Percentiles rank a stretch among this genome's conserved stretches.
Conservation (phyloP, 1,284 basidiomycete species). For the Wolfiporia cocos region DNA sequence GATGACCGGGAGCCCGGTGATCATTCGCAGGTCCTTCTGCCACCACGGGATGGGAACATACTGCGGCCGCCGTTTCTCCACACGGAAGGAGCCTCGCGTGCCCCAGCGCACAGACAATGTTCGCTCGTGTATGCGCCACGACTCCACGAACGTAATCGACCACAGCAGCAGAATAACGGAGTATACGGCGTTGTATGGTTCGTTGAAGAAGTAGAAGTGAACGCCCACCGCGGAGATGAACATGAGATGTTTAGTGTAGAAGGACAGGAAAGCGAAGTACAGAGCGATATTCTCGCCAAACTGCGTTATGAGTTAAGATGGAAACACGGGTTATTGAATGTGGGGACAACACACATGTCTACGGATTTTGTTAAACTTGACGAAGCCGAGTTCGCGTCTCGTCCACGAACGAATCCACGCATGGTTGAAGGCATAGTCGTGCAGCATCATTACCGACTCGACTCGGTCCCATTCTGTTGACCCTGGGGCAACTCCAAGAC, state of each 20-base stretch:
- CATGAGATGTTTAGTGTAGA: slow-evolving; percentile 74
- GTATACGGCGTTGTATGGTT: slow-evolving; percentile 75
- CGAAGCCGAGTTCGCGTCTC: slow-evolving; percentile 50
- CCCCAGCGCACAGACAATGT: slow-evolving; percentile 78
- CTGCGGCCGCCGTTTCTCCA: slow-evolving; percentile 71
- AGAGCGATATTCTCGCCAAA: slow-evolving; percentile 88
- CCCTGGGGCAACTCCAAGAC: slow-evolving; percentile 73
- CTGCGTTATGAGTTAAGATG: slow-evolving; percentile 29
- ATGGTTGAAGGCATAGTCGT: slow-evolving; percentile 78
- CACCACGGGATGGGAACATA: slow-evolving; percentile 67
- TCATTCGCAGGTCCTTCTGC: slow-evolving; percentile 69
- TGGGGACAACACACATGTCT: slow-evolving; percentile 41
- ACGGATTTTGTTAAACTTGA: slow-evolving; percentile 52
- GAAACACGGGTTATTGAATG: not conserved
- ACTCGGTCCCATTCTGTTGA: slow-evolving; percentile 73
- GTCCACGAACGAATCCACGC: slow-evolving; percentile 66
- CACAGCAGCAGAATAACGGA: slow-evolving; percentile 73
- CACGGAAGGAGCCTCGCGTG: slow-evolving; percentile 69
- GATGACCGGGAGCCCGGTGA: slow-evolving; percentile 77
- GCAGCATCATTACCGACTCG: slow-evolving; percentile 76
- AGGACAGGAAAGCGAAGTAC: slow-evolving; percentile 85
- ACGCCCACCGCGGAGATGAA: slow-evolving; percentile 63
- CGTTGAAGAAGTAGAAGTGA: slow-evolving; percentile 56
- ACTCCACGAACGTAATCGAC: slow-evolving; percentile 83
- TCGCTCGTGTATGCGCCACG: slow-evolving; percentile 83